Conservation (phyloP, 176 grass and related monocot species). For the sorghum (Sorghum bicolor) region DNA sequence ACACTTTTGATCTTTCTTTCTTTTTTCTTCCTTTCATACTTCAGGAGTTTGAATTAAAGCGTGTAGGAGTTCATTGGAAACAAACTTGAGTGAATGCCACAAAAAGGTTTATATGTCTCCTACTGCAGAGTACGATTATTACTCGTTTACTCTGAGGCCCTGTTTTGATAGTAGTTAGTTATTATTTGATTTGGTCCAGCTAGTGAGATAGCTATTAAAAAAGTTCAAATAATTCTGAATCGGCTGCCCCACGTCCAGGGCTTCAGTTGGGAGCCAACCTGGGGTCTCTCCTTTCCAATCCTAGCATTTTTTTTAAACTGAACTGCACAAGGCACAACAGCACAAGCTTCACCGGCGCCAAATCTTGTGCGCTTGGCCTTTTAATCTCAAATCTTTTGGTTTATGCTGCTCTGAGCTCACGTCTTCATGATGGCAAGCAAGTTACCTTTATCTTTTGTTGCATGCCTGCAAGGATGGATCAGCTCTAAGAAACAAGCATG, state of each 20-base stretch:
- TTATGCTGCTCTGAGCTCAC: neutral
- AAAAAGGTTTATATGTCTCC: neutral
- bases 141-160: too few species aligned
- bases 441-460: constrained; percentile 4
- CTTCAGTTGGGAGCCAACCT: too few species aligned
- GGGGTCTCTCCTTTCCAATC: too few species aligned
- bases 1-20: constrained; percentile 28
- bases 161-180: too few species aligned
- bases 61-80: neutral
- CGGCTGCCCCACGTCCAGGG: too few species aligned
- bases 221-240: too few species aligned
- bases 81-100: neutral
- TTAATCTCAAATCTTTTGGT: neutral
- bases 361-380: neutral
- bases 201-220: too few species aligned
- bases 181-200: too few species aligned
- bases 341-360: neutral
- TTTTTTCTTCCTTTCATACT: neutral
- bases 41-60: constrained; percentile 25
- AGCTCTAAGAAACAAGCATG: neutral
- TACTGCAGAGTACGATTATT: neutral
- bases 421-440: constrained; percentile 9
- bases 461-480: neutral
- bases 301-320: neutral
- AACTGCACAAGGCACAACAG: neutral